Percentiles rank a stretch among this genome's conserved stretches.
phyloP scores from a whole-genome alignment of 352 stramenopile species.

The Pythium aristosporum region DNA sequence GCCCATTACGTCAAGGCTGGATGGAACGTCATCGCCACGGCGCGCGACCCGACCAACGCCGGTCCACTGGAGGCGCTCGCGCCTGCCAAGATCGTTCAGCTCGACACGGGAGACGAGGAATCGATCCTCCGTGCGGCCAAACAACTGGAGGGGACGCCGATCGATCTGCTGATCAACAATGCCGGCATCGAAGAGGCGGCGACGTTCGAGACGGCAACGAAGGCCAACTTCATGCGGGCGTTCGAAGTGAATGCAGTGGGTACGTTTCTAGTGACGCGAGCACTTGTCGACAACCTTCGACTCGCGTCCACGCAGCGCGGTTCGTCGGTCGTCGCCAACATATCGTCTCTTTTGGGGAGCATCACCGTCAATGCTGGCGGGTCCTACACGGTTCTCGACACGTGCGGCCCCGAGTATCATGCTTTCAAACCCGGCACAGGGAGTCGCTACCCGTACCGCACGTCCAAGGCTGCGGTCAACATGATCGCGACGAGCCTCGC shows the following conservation, averaged over 20 bases:
- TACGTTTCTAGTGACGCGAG: slow-evolving; percentile 52
- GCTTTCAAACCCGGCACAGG: slow-evolving; percentile 21
- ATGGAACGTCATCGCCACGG: slow-evolving; percentile 29
- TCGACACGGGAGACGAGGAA: slow-evolving; percentile 42
- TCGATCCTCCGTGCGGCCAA: slow-evolving; percentile 35
- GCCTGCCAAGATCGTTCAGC: slow-evolving; percentile 36
- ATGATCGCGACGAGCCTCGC: slow-evolving; percentile 46
- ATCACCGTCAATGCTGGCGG: slow-evolving; percentile 38
- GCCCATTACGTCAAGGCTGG: slow-evolving; percentile 24
- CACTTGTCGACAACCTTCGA: slow-evolving; percentile 40
- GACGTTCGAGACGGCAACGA: slow-evolving; percentile 32
- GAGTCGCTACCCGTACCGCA: slow-evolving; percentile 58
- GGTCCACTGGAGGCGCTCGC: slow-evolving; percentile 17
- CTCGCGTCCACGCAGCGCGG: slow-evolving; percentile 14
- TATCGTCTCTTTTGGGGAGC: slow-evolving; percentile 49
- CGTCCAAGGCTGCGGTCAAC: slow-evolving; percentile 69
- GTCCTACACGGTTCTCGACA: not conserved
- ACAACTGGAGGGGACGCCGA: slow-evolving; percentile 33
- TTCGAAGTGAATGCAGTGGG: slow-evolving; percentile 67
- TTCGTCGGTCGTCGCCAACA: slow-evolving; percentile 31
- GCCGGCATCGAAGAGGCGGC: slow-evolving; percentile 36
- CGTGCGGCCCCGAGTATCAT: slow-evolving; percentile 3
- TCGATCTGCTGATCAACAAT: slow-evolving; percentile 69
- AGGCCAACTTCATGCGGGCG: slow-evolving; percentile 42
- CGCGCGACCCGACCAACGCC: slow-evolving; percentile 14